Conservation (phyloP, 2,329 filamentous ascomycete species). For the Talaromyces atroroseus region DNA sequence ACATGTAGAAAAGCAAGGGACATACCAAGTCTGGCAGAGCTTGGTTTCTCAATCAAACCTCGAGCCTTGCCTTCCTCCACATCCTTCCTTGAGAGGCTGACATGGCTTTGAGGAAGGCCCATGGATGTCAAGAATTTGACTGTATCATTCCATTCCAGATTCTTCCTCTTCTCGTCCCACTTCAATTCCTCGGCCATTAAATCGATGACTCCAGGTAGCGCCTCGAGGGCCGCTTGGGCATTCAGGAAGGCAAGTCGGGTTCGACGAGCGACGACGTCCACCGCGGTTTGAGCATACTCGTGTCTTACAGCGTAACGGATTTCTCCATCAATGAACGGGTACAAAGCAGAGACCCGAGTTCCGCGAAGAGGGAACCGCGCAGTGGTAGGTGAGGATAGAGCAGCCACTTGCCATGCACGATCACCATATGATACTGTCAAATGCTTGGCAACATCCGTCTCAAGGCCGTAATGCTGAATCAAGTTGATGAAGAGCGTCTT, state of each 20-base stretch:
- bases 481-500: slow-evolving; percentile 92
- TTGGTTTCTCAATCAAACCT: slow-evolving; percentile 39
- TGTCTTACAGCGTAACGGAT: slow-evolving; percentile 80
- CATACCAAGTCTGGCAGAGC: slow-evolving; percentile 20
- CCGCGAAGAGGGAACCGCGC: slow-evolving; percentile 77
- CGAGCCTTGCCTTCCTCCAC: slow-evolving; percentile 53
- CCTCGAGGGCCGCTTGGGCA: slow-evolving; percentile 82
- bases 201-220: slow-evolving; percentile 78
- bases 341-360: slow-evolving; percentile 70
- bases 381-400: slow-evolving; percentile 70
- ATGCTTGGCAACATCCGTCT: slow-evolving; percentile 88
- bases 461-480: slow-evolving; percentile 86
- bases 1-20: neutral
- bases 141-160: slow-evolving; percentile 72
- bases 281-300: slow-evolving; percentile 87
- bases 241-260: slow-evolving; percentile 87
- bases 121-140: slow-evolving; percentile 56
- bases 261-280: slow-evolving; percentile 79
- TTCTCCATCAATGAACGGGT: slow-evolving; percentile 90
- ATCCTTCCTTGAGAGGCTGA: slow-evolving; percentile 51
- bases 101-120: slow-evolving; percentile 56
- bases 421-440: slow-evolving; percentile 84
- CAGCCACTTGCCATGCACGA: slow-evolving; percentile 83
- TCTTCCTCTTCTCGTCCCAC: slow-evolving; percentile 69
- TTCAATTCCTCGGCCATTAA: slow-evolving; percentile 79